A percentile compares a stretch with the other conserved stretches of the same genome.
phyloP scores from a whole-genome alignment of 352 stramenopile genomes.

The Phytophthora sp. region DNA sequence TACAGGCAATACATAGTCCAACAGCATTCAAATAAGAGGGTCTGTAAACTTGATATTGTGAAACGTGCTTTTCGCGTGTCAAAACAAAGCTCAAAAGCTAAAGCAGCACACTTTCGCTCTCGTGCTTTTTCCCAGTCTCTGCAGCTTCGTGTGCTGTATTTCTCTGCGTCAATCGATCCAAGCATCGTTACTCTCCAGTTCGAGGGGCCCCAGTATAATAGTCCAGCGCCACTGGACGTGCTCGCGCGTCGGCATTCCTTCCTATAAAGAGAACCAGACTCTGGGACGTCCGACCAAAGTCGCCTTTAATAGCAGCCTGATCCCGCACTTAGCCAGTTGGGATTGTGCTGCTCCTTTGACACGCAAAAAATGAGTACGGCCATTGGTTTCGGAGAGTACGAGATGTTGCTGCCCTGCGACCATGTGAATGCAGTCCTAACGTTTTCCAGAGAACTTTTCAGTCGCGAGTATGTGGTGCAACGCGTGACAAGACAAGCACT shows the following conservation, averaged over 20 bases:
- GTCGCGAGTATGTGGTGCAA: slow-evolving; percentile 50
- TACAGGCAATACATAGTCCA: too few relatives aligned
- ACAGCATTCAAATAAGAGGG: too few relatives aligned
- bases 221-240: neutral
- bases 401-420: slow-evolving; percentile 24
- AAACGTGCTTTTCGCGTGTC: too few relatives aligned
- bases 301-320: slow-evolving; percentile 9
- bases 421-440: slow-evolving; percentile 23
- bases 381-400: slow-evolving; percentile 46
- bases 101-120: too few relatives aligned
- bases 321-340: neutral
- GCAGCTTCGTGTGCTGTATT: too few relatives aligned
- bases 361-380: slow-evolving; percentile 15
- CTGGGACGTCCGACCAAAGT: slow-evolving; percentile 4
- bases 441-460: slow-evolving; percentile 51
- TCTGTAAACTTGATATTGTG: too few relatives aligned
- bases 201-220: neutral
- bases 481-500: slow-evolving; percentile 25
- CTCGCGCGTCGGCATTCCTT: slow-evolving; percentile 18
- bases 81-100: too few relatives aligned
- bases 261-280: slow-evolving; percentile 14
- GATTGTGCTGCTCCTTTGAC: slow-evolving; percentile 14
- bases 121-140: too few relatives aligned
- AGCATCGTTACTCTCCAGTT: too few relatives aligned
- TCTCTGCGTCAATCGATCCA: too few relatives aligned